A percentile compares a stretch with the other conserved stretches of the same genome.
Evolutionary conservation across 345 rosid species (phyloP).

Genomic region (Triadica sebifera): DNA sequence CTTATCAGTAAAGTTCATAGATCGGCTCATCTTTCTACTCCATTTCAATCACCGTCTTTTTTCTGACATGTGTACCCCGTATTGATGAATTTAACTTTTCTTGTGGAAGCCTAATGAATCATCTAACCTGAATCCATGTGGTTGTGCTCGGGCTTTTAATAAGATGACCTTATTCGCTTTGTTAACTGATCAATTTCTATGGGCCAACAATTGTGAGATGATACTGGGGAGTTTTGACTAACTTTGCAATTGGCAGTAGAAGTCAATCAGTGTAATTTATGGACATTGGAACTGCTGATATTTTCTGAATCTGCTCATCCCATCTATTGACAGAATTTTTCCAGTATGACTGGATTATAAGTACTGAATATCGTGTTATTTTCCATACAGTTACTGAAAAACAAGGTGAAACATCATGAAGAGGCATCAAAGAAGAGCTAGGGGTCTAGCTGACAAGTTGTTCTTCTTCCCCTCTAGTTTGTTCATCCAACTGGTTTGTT

Average conservation of each 20-base stretch:
- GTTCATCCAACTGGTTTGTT: not conserved
- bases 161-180: not conserved
- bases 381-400: constrained; percentile 6
- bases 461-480: not conserved
- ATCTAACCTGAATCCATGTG: not conserved
- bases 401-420: not conserved
- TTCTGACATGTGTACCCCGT: not conserved
- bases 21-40: not conserved
- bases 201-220: not conserved
- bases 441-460: not conserved
- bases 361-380: not conserved
- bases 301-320: not conserved
- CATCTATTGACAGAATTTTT: not conserved
- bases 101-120: not conserved
- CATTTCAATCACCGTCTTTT: not conserved
- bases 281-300: not conserved
- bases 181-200: not conserved
- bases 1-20: not conserved
- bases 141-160: not conserved
- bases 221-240: not conserved
- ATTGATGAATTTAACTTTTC: not conserved
- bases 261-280: not conserved
- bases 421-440: not conserved
- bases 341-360: not conserved
- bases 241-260: not conserved